Percentiles rank a stretch among this genome's conserved stretches.
Evolutionary conservation across 805 yeast species (phyloP).

Genomic region (Myxozyma neglecta): DNA sequence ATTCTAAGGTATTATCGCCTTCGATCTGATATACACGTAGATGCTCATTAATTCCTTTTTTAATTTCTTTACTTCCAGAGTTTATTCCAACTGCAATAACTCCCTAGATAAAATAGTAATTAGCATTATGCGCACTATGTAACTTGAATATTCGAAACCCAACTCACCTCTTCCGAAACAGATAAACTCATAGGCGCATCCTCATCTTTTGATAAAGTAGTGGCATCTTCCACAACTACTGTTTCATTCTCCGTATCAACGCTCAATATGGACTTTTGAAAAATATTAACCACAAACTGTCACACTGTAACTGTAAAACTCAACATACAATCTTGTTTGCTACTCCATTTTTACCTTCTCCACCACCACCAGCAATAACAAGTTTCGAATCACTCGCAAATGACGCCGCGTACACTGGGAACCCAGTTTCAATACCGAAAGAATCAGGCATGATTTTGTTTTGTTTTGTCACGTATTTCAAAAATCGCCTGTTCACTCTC

Average conservation of each 20-base stretch:
- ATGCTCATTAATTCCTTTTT: slow-evolving; percentile 64
- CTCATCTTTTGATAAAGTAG: slow-evolving; percentile 46
- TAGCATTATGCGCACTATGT: background rate
- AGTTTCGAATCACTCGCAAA: slow-evolving; percentile 62
- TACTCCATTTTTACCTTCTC: slow-evolving; percentile 86
- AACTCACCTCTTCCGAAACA: slow-evolving; percentile 43
- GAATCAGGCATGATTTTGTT: slow-evolving; percentile 4
- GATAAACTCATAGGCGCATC: slow-evolving; percentile 90
- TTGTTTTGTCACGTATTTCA: background rate
- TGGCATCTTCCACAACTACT: slow-evolving; percentile 7
- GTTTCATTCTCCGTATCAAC: slow-evolving; percentile 52
- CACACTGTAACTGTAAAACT: background rate
- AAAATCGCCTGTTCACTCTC: background rate
- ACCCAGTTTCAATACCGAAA: slow-evolving; percentile 33
- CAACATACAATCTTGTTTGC: slow-evolving; percentile 65
- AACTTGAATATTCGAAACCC: background rate
- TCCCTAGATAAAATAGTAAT: slow-evolving; percentile 36
- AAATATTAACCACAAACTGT: background rate
- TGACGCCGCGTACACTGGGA: slow-evolving; percentile 76
- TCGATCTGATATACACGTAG: slow-evolving; percentile 56
- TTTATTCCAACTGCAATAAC: slow-evolving; percentile 74
- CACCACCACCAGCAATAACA: slow-evolving; percentile 91
- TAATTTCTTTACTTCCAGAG: slow-evolving; percentile 52
- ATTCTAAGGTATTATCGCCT: slow-evolving; percentile 44
- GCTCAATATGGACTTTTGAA: slow-evolving; percentile 52